phyloP scores from a whole-genome alignment of 2,329 filamentous ascomycete genomes.

The Cladophialophora immunda region DNA sequence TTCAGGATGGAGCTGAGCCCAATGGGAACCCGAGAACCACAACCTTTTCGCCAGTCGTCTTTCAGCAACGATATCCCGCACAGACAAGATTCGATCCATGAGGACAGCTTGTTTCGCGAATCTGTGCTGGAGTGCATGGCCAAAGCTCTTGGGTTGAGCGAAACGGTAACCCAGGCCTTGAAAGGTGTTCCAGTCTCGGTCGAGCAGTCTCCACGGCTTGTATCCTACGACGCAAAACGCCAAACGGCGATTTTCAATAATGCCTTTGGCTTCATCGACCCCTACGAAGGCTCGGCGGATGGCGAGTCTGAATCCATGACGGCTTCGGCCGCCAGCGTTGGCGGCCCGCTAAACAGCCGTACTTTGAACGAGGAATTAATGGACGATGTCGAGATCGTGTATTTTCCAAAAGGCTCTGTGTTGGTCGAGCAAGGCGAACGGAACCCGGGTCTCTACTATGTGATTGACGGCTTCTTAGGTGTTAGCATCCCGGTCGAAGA shows the following conservation, averaged over 20 bases:
- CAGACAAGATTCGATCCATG: conserved; percentile 79
- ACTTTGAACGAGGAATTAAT: conserved; percentile 79
- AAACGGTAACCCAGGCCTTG: conserved; percentile 54
- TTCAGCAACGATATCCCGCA: conserved; percentile 36
- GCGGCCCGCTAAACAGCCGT: conserved; percentile 70
- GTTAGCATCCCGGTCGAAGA: conserved; percentile 82
- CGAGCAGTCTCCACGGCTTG: conserved; percentile 83
- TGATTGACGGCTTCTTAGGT: conserved; percentile 95
- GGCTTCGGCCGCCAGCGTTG: conserved; percentile 70
- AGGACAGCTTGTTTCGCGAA: conserved; percentile 86
- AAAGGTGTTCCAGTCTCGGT: conserved; percentile 74
- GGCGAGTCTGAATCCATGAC: conserved; percentile 85
- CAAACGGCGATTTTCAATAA: conserved; percentile 84
- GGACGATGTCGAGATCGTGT: conserved; percentile 95
- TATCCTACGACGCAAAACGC: conserved; percentile 82
- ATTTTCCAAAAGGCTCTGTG: conserved; percentile 92
- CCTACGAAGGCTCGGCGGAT: conserved; percentile 78
- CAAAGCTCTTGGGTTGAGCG: conserved; percentile 84
- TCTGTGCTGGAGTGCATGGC: conserved; percentile 96
- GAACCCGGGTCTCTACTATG: conserved; percentile 96
- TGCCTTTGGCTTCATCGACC: conserved; percentile 90
- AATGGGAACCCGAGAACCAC: conserved; percentile 53
- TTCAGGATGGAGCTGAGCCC: conserved; percentile 45
- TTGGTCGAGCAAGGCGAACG: conserved; percentile 95
- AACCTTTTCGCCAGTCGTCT: conserved; percentile 46